Conservation (phyloP, 192 early-diverging fungal genomes). For the Mycoemilia scoparia region DNA sequence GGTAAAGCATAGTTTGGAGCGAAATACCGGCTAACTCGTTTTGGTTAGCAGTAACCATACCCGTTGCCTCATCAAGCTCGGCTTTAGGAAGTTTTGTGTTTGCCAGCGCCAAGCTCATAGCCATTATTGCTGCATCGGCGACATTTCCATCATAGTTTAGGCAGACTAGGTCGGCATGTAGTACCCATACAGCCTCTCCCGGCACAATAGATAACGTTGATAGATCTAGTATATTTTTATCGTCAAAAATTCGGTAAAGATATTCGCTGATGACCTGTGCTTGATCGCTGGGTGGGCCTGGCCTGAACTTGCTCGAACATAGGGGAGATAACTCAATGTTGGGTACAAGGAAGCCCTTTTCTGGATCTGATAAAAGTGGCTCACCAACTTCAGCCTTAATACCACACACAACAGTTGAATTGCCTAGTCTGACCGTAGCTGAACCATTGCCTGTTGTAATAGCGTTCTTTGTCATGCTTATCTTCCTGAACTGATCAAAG, state of each 20-base stretch:
- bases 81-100: constrained; percentile 57
- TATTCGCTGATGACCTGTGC: constrained; percentile 68
- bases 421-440: constrained; percentile 69
- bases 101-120: constrained; percentile 57
- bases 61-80: constrained; percentile 40
- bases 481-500: constrained; percentile 47
- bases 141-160: constrained; percentile 82
- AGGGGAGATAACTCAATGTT: constrained; percentile 88
- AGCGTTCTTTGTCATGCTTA: constrained; percentile 32
- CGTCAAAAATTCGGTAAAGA: constrained; percentile 44
- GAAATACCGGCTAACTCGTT: constrained; percentile 2
- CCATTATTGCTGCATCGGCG: constrained; percentile 65
- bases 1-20: constrained; percentile 8
- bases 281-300: constrained; percentile 67
- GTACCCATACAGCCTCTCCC: constrained; percentile 66
- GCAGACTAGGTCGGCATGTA: constrained; percentile 79
- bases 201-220: constrained; percentile 52
- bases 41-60: constrained; percentile 38
- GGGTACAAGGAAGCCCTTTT: constrained; percentile 72
- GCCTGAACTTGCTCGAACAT: constrained; percentile 62
- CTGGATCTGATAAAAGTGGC: constrained; percentile 46
- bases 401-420: constrained; percentile 80
- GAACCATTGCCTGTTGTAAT: constrained; percentile 73
- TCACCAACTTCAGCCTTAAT: constrained; percentile 87
- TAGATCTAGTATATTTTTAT: constrained; percentile 12